Evolutionary conservation across 2,329 filamentous ascomycete genomes (phyloP).

Genomic region (Aspergillus costaricaensis): DNA sequence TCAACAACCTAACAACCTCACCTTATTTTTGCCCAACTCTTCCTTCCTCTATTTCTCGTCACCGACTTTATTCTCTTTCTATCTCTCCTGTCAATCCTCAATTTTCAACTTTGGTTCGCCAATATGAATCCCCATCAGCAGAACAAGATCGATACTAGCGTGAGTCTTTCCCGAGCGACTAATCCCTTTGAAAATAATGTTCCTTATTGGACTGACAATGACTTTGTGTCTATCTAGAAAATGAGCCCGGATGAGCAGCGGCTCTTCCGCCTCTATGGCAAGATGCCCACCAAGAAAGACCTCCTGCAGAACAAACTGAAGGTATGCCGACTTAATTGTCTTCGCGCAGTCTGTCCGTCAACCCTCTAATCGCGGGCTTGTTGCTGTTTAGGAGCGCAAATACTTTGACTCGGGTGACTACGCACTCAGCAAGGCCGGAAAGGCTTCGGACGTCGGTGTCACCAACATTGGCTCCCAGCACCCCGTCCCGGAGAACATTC

Average conservation of each 20-base stretch:
- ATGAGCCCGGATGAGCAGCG: slow-evolving; percentile 93
- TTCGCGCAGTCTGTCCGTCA: neutral
- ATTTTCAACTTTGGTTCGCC: slow-evolving; percentile 17
- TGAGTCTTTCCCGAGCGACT: slow-evolving; percentile 53
- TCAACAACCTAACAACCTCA: slow-evolving; percentile 4
- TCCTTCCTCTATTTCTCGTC: slow-evolving; percentile 7
- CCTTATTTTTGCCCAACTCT: neutral
- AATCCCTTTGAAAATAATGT: neutral
- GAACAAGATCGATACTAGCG: slow-evolving; percentile 96
- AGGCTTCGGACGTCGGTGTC: slow-evolving; percentile 89
- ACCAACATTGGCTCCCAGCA: slow-evolving; percentile 94
- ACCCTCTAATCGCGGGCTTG: neutral
- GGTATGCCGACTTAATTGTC: slow-evolving; percentile 41
- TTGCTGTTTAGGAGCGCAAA: slow-evolving; percentile 74
- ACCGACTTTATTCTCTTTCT: neutral
- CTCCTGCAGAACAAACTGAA: slow-evolving; percentile 97
- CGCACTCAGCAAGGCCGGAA: slow-evolving; percentile 94
- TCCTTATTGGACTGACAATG: slow-evolving; percentile 8
- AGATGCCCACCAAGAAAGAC: slow-evolving; percentile 94
- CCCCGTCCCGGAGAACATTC: slow-evolving; percentile 92
- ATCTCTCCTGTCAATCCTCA: neutral
- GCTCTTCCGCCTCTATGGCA: slow-evolving; percentile 95
- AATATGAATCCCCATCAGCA: slow-evolving; percentile 95
- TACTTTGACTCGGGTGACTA: slow-evolving; percentile 98
- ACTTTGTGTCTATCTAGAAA: slow-evolving; percentile 58